Evolutionary conservation across 202 grass and related monocot genomes (phyloP), one percentile per base, ranked within the genome.

Genomic region (Carex arenaria): DNA sequence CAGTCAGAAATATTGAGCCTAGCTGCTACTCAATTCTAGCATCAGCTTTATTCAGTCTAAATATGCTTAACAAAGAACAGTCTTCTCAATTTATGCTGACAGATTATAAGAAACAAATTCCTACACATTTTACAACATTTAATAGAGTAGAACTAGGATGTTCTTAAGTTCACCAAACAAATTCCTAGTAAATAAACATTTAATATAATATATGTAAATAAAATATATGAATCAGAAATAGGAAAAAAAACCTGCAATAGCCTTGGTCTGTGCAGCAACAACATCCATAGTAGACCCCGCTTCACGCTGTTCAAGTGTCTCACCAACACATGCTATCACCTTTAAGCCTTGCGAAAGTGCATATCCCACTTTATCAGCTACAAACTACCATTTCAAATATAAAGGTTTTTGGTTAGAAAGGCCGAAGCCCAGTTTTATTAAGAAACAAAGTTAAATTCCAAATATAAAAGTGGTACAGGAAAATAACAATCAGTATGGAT

Each of bases 301-400:
- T 87, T 97, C 93, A 57, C 91, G 90, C 70, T 93, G 91, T 64
- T 96, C 87, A 81, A 96, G 87, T 12, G 93, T 97, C 84, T 93
- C 93, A 78, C 93, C 93, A 82, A 93, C 88, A 90, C 93, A 97
- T 77, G 89, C 93, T 88, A 97, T 97, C 72, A 93, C 93, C 81
- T 91, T 97, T 60, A 97, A 55, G 73, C 93, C 85, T 93, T 93
- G 89, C 23, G 84, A 86, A 23, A 97, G 93, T 85, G 93, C 87
- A 57, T 97, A 93, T 26, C 69, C 93, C 76, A 97, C 91, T 90
- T 97, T 97, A 81, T 93, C 91, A 31, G 86, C 87, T 72, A 97
- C 85, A 18, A 93, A 93, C 93, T 97, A 85, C 62, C 65, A 88
- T 89, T 67, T 43, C 26, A 86, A 67, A 10, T 32, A 66, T 31